Evolutionary conservation across 2,329 filamentous ascomycete genomes (phyloP).

Genomic region (Neoscytalidium dimidiatum): DNA sequence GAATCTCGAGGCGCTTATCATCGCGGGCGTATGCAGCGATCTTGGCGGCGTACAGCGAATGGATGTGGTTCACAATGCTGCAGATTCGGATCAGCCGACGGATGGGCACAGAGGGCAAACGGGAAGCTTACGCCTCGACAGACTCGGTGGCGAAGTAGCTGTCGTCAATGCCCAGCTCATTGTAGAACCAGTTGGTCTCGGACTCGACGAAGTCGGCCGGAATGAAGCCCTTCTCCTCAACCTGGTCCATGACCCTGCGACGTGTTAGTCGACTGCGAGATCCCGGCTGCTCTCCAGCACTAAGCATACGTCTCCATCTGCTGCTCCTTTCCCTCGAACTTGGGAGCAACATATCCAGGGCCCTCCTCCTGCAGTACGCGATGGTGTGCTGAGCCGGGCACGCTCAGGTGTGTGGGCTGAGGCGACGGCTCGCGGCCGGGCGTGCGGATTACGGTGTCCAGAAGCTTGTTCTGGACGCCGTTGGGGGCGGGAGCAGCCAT

Average conservation of each 20-base stretch:
- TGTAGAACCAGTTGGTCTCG: conserved; percentile 96
- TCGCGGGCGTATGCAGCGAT: conserved; percentile 89
- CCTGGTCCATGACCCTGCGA: conserved; percentile 71
- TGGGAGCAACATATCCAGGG: conserved; percentile 90
- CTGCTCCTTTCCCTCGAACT: conserved; percentile 87
- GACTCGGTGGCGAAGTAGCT: conserved; percentile 95
- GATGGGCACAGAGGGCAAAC: not conserved
- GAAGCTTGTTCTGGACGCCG: conserved; percentile 55
- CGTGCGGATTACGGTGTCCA: conserved; percentile 56
- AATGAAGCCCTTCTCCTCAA: conserved; percentile 81
- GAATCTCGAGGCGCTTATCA: conserved; percentile 92
- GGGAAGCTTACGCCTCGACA: conserved; percentile 62
- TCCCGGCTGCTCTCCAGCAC: conserved; percentile 4
- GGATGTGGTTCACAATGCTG: conserved; percentile 85
- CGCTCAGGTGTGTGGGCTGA: conserved; percentile 81
- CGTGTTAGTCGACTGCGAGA: conserved; percentile 27
- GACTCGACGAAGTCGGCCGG: conserved; percentile 78
- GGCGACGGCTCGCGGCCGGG: conserved; percentile 74
- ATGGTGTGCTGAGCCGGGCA: conserved; percentile 64
- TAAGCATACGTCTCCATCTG: conserved; percentile 75
- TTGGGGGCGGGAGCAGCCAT: conserved; percentile 20
- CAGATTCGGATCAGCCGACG: conserved; percentile 22
- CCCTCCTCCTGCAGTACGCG: conserved; percentile 83
- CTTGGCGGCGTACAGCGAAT: conserved; percentile 95
- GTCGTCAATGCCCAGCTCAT: conserved; percentile 95